These are phyloP conservation scores for Papiliotrema nemorosa DNA, from an alignment of 1,284 basidiomycete species.

Conservation along the genomic window DNA sequence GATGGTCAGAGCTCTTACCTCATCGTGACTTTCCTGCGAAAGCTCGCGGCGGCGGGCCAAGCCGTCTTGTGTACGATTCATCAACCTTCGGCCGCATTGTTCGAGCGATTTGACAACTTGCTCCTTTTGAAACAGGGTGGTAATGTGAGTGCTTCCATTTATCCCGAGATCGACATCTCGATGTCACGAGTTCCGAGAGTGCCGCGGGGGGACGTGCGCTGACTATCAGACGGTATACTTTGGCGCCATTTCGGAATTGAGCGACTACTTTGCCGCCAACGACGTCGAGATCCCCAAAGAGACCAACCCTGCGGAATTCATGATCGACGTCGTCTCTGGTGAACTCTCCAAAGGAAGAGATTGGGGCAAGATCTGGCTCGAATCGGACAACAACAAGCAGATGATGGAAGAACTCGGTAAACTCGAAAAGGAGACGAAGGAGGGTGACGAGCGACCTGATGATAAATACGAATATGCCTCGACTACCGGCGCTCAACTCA, in stretches of 20 bases:
- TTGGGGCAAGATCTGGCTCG: constrained; percentile 69
- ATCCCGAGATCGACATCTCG: not conserved
- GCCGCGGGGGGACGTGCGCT: not conserved
- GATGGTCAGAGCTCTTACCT: constrained; percentile 57
- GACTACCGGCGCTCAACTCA: constrained; percentile 31
- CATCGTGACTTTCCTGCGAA: constrained; percentile 56
- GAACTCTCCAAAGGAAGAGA: constrained; percentile 53
- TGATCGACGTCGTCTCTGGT: constrained; percentile 47
- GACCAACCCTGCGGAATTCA: constrained; percentile 54
- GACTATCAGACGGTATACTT: constrained; percentile 26
- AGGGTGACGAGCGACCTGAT: constrained; percentile 12
- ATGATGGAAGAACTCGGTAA: constrained; percentile 49
- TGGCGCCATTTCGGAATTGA: constrained; percentile 51
- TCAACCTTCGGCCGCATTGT: constrained; percentile 35
- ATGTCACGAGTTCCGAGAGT: not conserved
- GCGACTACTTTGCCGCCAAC: constrained; percentile 52
- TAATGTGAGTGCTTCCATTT: constrained; percentile 39
- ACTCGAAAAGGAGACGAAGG: constrained; percentile 27
- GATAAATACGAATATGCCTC: constrained; percentile 40
- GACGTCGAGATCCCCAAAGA: constrained; percentile 48
- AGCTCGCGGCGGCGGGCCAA: constrained; percentile 74
- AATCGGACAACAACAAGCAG: constrained; percentile 47
- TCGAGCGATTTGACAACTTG: constrained; percentile 52
- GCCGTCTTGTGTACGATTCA: constrained; percentile 37
- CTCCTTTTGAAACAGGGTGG: constrained; percentile 51